These are phyloP conservation scores for Parietaria judaica DNA, from an alignment of 306 rosid species.

Conservation along the genomic window DNA sequence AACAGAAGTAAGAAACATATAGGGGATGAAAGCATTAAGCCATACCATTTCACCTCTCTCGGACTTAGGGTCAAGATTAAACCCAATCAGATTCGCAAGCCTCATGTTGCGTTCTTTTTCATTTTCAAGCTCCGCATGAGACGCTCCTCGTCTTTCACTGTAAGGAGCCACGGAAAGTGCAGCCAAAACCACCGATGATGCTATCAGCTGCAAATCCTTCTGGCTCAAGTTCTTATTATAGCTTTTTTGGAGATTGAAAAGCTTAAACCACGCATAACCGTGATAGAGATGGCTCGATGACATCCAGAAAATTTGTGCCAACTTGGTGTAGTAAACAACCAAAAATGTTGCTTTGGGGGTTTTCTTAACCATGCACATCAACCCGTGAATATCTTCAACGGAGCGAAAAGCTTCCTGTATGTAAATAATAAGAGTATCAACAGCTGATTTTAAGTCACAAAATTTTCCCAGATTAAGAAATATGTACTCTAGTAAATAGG, in stretches of 20 bases:
- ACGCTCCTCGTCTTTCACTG: conserved; percentile 55
- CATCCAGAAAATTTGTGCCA: conserved; percentile 86
- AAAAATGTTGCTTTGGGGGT: conserved; percentile 87
- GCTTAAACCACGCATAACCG: conserved; percentile 96
- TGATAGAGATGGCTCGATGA: conserved; percentile 84
- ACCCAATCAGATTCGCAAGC: conserved; percentile 88
- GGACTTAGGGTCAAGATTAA: conserved; percentile 70
- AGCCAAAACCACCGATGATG: conserved; percentile 95
- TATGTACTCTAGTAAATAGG: background rate
- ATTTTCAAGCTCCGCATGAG: conserved; percentile 81
- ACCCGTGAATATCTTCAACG: conserved; percentile 86
- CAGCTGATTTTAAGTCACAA: background rate
- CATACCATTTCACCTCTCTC: conserved; percentile 92
- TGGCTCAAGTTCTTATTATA: conserved; percentile 91
- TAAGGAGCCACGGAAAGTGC: conserved; percentile 89
- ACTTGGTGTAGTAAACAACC: conserved; percentile 90
- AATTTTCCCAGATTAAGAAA: background rate
- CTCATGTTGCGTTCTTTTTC: conserved; percentile 84
- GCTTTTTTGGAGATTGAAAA: conserved; percentile 75
- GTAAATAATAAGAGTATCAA: background rate
- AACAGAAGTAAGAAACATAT: background rate
- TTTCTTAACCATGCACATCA: conserved; percentile 98
- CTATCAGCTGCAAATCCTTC: conserved; percentile 92
- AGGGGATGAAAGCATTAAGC: background rate
- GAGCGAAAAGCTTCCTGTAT: conserved; percentile 97